These are phyloP conservation scores for Musa balbisiana DNA, from an alignment of 202 grass and related monocot species.

Conservation along the genomic window DNA sequence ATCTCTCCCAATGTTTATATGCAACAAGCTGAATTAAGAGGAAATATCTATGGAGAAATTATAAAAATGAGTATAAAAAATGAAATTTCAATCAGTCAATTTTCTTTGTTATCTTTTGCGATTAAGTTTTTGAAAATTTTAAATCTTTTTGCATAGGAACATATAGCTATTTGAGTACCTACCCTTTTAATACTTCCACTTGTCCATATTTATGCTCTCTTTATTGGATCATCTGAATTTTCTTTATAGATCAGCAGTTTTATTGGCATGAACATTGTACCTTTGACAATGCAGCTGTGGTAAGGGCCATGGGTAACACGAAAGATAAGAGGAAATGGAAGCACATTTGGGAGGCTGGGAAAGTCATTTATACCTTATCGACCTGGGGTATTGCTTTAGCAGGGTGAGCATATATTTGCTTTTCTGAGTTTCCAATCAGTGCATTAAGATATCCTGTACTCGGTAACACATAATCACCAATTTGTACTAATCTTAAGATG, in stretches of 20 bases:
- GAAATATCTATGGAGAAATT: too few relatives aligned
- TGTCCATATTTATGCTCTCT: neutral
- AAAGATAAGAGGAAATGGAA: conserved; percentile 62
- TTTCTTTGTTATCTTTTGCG: too few relatives aligned
- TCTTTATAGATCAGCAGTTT: neutral
- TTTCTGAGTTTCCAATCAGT: neutral
- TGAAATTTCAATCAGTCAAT: too few relatives aligned
- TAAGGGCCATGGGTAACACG: conserved; percentile 49
- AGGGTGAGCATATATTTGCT: conserved; percentile 43
- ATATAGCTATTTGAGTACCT: too few relatives aligned
- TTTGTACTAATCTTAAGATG: neutral
- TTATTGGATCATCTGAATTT: neutral
- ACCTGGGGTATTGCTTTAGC: conserved; percentile 82
- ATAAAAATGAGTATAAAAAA: too few relatives aligned
- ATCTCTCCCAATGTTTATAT: too few relatives aligned
- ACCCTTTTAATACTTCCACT: neutral
- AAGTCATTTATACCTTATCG: conserved; percentile 69
- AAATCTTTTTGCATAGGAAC: too few relatives aligned
- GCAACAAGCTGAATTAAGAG: too few relatives aligned
- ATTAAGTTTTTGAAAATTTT: too few relatives aligned
- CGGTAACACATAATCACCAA: neutral
- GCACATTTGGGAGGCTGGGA: conserved; percentile 88
- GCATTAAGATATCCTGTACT: neutral
- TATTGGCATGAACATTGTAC: conserved; percentile 15
- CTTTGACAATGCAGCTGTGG: conserved; percentile 39